phyloP scores from a whole-genome alignment of 306 rosid genomes.

The Vigna nakashimae region DNA sequence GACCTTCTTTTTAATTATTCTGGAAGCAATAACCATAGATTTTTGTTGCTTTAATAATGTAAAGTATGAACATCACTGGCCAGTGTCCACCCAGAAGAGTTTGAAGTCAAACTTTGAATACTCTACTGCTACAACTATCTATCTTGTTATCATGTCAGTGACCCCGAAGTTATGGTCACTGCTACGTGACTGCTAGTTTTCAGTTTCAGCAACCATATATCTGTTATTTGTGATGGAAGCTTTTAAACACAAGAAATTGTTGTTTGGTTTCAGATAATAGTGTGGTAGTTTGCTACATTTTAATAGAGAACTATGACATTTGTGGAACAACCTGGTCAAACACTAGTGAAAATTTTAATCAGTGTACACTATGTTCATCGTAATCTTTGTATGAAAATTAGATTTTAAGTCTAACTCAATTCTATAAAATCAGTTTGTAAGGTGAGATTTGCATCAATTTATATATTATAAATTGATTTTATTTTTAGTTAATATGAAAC shows the following conservation, averaged over 20 bases:
- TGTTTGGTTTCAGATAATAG: neutral
- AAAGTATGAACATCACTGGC: neutral
- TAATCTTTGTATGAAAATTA: too few relatives aligned
- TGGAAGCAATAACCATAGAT: slow-evolving; percentile 23
- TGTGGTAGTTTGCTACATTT: slow-evolving; percentile 4
- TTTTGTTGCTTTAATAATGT: slow-evolving; percentile 6
- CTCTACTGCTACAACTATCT: slow-evolving; percentile 6
- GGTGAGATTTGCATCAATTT: too few relatives aligned
- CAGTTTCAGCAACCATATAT: neutral
- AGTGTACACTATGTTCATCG: too few relatives aligned
- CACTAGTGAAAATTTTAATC: slow-evolving; percentile 1
- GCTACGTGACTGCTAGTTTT: neutral
- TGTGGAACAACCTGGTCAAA: neutral
- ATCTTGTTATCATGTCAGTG: neutral
- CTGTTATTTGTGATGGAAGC: neutral
- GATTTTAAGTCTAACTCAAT: too few relatives aligned
- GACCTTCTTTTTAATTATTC: slow-evolving; percentile 23
- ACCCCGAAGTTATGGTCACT: neutral
- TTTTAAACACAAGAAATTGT: neutral
- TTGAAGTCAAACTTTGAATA: slow-evolving; percentile 30
- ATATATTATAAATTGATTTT: too few relatives aligned
- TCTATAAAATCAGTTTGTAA: too few relatives aligned
- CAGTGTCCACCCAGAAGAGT: neutral
- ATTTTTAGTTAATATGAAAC: too few relatives aligned
- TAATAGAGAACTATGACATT: neutral